Conservation (phyloP, 2,329 filamentous ascomycete species). For the Passalora sequoiae region DNA sequence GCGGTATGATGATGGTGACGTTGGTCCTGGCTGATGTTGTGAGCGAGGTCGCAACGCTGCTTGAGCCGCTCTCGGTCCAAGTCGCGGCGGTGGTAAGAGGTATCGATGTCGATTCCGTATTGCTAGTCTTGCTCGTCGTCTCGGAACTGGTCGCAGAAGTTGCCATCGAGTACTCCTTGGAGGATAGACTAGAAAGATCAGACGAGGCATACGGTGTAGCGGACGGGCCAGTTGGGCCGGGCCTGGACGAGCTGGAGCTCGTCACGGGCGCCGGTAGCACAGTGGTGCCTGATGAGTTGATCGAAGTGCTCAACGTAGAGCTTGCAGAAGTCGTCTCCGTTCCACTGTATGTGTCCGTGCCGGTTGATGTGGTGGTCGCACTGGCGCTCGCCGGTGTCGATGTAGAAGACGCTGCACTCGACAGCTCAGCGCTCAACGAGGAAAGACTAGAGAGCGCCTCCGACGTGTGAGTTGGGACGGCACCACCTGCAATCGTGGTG, state of each 20-base stretch:
- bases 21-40: constrained; percentile 2
- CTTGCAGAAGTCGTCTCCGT: neutral
- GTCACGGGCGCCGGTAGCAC: constrained; percentile 23
- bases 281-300: constrained; percentile 17
- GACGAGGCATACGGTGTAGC: constrained; percentile 1
- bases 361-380: constrained; percentile 14
- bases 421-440: constrained; percentile 27
- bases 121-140: constrained; percentile 14
- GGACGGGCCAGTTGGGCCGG: constrained; percentile 18
- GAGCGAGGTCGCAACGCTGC: constrained; percentile 1
- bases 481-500: constrained; percentile 9
- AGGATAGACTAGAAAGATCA: constrained; percentile 1
- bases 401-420: constrained; percentile 25
- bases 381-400: constrained; percentile 16
- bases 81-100: constrained; percentile 18
- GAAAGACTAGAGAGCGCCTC: constrained; percentile 27
- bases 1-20: constrained; percentile 1
- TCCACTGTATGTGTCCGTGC: constrained; percentile 11
- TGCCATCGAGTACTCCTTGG: neutral
- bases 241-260: constrained; percentile 9
- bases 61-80: constrained; percentile 11
- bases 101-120: constrained; percentile 11
- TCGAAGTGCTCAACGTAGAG: constrained; percentile 18
- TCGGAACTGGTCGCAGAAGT: constrained; percentile 8
- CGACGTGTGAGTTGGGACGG: constrained; percentile 18